These are phyloP conservation scores for Populus hybrid DNA, from an alignment of 441 rosid species.

Conservation along the genomic window DNA sequence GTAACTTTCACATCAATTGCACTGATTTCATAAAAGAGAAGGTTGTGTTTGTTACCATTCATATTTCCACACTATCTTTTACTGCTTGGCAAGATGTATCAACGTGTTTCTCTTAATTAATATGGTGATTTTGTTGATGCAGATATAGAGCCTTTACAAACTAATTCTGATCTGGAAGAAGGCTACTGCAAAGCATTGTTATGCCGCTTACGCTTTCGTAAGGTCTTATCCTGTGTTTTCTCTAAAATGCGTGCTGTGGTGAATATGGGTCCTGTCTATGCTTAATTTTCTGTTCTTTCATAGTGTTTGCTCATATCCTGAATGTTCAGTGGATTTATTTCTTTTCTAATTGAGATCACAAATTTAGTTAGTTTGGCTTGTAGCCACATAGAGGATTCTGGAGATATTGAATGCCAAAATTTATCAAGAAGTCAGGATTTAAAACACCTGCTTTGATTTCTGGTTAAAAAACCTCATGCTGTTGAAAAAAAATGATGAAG, in stretches of 20 bases:
- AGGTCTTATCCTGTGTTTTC: conserved; percentile 81
- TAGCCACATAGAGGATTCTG: background rate
- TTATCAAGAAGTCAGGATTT: background rate
- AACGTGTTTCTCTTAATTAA: background rate
- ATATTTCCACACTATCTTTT: background rate
- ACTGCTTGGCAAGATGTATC: background rate
- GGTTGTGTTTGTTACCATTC: background rate
- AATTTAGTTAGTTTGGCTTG: background rate
- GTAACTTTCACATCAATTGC: background rate
- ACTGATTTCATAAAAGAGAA: background rate
- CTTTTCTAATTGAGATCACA: background rate
- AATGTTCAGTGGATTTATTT: background rate
- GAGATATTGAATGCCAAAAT: background rate
- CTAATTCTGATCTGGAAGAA: conserved; percentile 69
- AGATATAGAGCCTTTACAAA: conserved; percentile 88
- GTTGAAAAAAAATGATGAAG: background rate
- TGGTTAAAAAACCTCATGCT: background rate
- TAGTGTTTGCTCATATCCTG: background rate
- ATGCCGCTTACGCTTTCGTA: conserved; percentile 98
- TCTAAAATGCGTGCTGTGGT: conserved; percentile 23
- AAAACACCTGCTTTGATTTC: background rate
- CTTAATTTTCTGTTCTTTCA: conserved; percentile 15
- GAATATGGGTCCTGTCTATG: conserved; percentile 21
- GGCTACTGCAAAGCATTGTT: conserved; percentile 85
- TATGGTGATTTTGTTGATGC: conserved; percentile 28